phyloP scores from a whole-genome alignment of 139 green algal species.

The Chlorella sp. region DNA sequence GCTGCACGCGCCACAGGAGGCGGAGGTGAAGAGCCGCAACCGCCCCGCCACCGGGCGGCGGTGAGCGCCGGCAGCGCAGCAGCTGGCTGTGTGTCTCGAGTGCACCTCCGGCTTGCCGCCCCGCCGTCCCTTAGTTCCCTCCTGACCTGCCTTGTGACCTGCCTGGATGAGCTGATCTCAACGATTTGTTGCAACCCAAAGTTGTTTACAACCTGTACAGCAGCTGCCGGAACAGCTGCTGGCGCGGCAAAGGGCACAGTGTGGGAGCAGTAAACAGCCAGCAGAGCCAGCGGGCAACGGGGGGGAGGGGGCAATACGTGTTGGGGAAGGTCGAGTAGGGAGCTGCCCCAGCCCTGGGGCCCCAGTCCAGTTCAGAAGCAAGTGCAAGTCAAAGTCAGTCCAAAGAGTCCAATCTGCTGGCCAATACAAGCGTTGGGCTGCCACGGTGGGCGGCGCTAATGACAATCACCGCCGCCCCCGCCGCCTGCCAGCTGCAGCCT shows the following conservation, averaged over 20 bases:
- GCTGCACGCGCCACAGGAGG: slow-evolving; percentile 85
- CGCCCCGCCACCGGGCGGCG: slow-evolving; percentile 20
- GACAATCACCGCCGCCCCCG: background rate
- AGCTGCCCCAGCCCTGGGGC: background rate
- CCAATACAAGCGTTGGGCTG: too few species aligned
- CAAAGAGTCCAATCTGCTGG: background rate
- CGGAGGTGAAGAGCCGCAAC: slow-evolving; percentile 76
- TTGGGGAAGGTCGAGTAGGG: background rate
- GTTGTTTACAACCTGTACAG: background rate
- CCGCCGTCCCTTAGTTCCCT: background rate
- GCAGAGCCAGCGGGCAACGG: background rate
- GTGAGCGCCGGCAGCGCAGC: background rate
- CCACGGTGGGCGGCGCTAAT: too few species aligned
- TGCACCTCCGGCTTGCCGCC: too few species aligned
- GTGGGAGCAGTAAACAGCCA: background rate
- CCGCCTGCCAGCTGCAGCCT: background rate
- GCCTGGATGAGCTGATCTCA: background rate
- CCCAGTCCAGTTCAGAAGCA: background rate
- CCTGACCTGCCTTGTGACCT: background rate
- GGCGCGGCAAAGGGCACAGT: background rate
- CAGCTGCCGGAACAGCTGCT: background rate
- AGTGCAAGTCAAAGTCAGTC: background rate
- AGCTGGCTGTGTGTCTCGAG: too few species aligned
- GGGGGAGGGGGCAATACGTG: background rate
- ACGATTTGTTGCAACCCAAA: background rate